A percentile compares a stretch with the other conserved stretches of the same genome.
Conservation (phyloP, 2,329 filamentous ascomycete genomes). For the Pseudopyricularia cyperi region DNA sequence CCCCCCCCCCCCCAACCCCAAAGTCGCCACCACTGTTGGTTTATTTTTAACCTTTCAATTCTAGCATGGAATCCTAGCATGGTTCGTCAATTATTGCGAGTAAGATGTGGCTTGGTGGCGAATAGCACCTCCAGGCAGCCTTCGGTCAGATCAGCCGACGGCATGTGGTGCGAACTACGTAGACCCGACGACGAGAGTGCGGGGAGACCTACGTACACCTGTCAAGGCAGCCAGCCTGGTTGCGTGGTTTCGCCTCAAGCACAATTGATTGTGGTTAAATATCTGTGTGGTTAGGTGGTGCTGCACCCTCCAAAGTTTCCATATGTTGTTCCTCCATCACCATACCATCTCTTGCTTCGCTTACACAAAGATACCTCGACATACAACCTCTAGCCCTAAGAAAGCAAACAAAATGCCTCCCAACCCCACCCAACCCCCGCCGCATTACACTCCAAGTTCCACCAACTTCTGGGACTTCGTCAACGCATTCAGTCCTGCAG, state of each 20-base stretch:
- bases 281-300: background rate
- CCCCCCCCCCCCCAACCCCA: too few relatives aligned
- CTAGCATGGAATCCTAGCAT: too few relatives aligned
- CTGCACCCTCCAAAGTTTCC: background rate
- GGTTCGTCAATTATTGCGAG: too few relatives aligned
- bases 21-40: too few relatives aligned
- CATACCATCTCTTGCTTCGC: background rate
- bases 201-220: background rate
- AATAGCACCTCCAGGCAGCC: too few relatives aligned
- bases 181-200: background rate
- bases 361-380: background rate
- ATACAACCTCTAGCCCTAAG: background rate
- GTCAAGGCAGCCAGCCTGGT: background rate
- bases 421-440: background rate
- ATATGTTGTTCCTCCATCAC: background rate
- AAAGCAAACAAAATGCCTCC: background rate
- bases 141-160: too few relatives aligned
- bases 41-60: too few relatives aligned
- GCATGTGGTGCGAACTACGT: too few relatives aligned
- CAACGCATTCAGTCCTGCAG: constrained; percentile 5
- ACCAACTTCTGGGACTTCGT: constrained; percentile 18
- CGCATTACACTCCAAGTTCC: background rate
- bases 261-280: background rate
- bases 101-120: too few relatives aligned
- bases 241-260: background rate